Evolutionary conservation across 2,329 filamentous ascomycete genomes (phyloP).

Genomic region (Fusarium transvaalense): DNA sequence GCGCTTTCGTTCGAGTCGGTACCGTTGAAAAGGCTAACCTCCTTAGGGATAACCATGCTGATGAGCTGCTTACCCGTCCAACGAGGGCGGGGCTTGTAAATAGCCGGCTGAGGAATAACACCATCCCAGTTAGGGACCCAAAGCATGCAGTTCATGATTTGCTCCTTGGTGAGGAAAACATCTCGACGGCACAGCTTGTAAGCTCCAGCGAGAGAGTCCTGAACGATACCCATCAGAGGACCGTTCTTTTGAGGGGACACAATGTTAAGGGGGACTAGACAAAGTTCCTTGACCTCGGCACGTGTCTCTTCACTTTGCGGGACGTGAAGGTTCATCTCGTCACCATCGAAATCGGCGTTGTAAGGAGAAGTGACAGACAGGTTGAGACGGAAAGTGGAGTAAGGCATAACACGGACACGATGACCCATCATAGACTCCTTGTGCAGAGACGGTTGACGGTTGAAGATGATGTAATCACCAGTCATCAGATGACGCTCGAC

Average conservation of each 20-base stretch:
- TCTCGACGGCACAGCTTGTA: conserved; percentile 98
- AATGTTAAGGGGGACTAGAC: conserved; percentile 98
- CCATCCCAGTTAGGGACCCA: conserved; percentile 99
- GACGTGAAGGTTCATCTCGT: conserved; percentile 99
- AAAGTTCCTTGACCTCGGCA: conserved; percentile 92
- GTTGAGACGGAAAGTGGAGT: conserved; percentile 98
- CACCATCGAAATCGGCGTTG: conserved; percentile 99
- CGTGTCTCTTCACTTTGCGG: conserved; percentile 97
- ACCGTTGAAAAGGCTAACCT: conserved; percentile 79
- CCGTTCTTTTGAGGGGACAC: conserved; percentile 97
- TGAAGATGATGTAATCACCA: conserved; percentile 99
- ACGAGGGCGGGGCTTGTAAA: conserved; percentile 88
- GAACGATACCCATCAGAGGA: conserved; percentile 99
- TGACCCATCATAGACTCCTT: conserved; percentile 99
- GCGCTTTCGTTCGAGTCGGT: conserved; percentile 71
- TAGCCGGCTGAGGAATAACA: conserved; percentile 91
- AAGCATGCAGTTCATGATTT: conserved; percentile 96
- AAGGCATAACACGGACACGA: conserved; percentile 96
- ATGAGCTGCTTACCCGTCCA: conserved; percentile 99
- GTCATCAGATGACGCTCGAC: conserved; percentile 97
- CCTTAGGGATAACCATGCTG: conserved; percentile 89
- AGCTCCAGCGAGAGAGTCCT: conserved; percentile 94
- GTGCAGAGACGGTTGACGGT: conserved; percentile 97
- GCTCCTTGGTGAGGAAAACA: conserved; percentile 87
- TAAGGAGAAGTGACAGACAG: conserved; percentile 98